A percentile compares a stretch with the other conserved stretches of the same genome.
These are phyloP conservation scores for Rhodotorula paludigena DNA, from an alignment of 768 basidiomycete species.

Conservation along the genomic window DNA sequence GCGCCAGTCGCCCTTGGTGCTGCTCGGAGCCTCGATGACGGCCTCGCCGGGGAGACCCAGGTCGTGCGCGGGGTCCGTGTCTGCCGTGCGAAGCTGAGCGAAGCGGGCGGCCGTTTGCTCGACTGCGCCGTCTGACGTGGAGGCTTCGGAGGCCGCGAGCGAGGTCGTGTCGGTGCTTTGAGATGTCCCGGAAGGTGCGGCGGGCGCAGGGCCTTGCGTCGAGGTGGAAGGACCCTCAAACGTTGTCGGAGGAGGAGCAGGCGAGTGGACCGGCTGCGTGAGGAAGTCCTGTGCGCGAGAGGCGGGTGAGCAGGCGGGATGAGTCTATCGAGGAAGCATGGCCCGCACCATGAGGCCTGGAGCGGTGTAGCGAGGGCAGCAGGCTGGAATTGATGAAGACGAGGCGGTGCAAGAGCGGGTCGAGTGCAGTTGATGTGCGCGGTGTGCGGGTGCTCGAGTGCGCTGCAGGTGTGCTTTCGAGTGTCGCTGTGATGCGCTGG, in stretches of 20 bases:
- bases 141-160: not conserved
- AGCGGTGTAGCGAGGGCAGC: too few relatives aligned
- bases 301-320: rapidly evolving
- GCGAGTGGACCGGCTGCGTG: slow-evolving; percentile 5
- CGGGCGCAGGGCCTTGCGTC: not conserved
- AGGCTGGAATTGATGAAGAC: too few relatives aligned
- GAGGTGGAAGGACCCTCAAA: not conserved
- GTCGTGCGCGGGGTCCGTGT: not conserved
- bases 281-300: slow-evolving; percentile 5
- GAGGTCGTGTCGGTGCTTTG: not conserved
- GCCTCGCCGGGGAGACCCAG: not conserved
- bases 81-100: not conserved
- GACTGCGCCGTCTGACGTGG: not conserved
- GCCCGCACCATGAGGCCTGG: not conserved
- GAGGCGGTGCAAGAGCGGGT: too few relatives aligned
- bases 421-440: too few relatives aligned
- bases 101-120: not conserved
- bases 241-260: not conserved
- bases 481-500: too few relatives aligned
- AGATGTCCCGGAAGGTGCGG: not conserved
- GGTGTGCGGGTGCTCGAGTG: too few relatives aligned
- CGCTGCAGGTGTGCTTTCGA: too few relatives aligned
- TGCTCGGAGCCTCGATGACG: not conserved
- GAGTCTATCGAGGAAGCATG: not conserved
- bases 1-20: slow-evolving; percentile 23